Conservation (phyloP, 441 rosid genomes). For the Croton laevigatus region DNA sequence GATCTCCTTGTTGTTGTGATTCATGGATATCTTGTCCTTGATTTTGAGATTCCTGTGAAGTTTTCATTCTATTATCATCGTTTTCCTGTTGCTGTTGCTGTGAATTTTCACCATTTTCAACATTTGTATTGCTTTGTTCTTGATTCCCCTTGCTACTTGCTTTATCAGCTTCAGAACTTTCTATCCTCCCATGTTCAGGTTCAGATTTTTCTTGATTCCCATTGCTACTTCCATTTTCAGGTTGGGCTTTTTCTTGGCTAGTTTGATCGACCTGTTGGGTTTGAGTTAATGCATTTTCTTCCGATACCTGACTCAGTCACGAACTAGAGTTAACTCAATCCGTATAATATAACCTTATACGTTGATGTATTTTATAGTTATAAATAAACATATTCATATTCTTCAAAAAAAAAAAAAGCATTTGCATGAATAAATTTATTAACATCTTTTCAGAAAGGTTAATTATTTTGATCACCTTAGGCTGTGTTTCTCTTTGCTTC, state of each 20-base stretch:
- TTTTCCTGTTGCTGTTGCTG: slow-evolving; percentile 27
- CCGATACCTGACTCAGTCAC: slow-evolving; percentile 38
- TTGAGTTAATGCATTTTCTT: slow-evolving; percentile 36
- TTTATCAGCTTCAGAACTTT: slow-evolving; percentile 2
- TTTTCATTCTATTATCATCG: background rate
- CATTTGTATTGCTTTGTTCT: slow-evolving; percentile 9
- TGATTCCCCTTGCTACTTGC: background rate
- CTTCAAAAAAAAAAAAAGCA: no score
- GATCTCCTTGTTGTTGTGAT: slow-evolving; percentile 11
- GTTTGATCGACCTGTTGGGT: slow-evolving; percentile 28
- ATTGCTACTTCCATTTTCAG: slow-evolving; percentile 1
- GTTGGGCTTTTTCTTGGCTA: slow-evolving; percentile 7
- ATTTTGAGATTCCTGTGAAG: slow-evolving; percentile 6
- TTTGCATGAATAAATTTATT: no score
- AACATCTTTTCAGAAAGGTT: no score
- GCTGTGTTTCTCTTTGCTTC: slow-evolving; percentile 31
- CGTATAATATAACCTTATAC: no score
- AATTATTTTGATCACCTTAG: slow-evolving; percentile 26
- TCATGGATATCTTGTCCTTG: background rate
- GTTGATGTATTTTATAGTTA: no score
- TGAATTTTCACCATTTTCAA: slow-evolving; percentile 7
- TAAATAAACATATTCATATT: no score
- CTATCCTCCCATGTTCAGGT: slow-evolving; percentile 11
- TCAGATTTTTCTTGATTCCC: slow-evolving; percentile 5
- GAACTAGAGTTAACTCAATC: background rate